Conservation (phyloP, 306 rosid genomes). For the Cicer cuneatum region DNA sequence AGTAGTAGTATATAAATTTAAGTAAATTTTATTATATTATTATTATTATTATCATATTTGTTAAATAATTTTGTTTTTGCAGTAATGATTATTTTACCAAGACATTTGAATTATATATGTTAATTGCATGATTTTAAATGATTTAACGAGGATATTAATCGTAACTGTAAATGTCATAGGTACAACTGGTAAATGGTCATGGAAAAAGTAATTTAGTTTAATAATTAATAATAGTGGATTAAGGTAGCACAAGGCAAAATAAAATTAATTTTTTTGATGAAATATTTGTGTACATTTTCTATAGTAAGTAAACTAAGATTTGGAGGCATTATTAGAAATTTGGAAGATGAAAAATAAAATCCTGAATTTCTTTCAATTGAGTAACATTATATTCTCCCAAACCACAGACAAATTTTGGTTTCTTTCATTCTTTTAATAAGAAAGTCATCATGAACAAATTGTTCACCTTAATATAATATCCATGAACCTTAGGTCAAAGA, state of each 20-base stretch:
- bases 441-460: slow-evolving; percentile 32
- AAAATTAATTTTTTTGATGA: background rate
- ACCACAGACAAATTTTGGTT: slow-evolving; percentile 3
- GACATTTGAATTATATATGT: too few relatives aligned
- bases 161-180: too few relatives aligned
- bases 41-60: too few relatives aligned
- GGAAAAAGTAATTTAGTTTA: too few relatives aligned
- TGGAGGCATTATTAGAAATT: background rate
- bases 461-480: slow-evolving; percentile 37
- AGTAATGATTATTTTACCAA: too few relatives aligned
- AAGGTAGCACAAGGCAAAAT: background rate
- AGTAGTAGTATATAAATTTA: too few relatives aligned
- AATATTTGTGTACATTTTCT: background rate
- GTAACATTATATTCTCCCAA: slow-evolving; percentile 7
- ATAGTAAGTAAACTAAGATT: background rate
- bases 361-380: slow-evolving; percentile 22
- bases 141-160: too few relatives aligned
- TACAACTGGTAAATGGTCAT: too few relatives aligned
- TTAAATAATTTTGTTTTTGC: too few relatives aligned
- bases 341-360: slow-evolving; percentile 7
- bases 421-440: slow-evolving; percentile 35
- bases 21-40: too few relatives aligned
- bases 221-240: background rate
- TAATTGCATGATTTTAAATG: too few relatives aligned
- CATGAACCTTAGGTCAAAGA: slow-evolving; percentile 33